These are phyloP conservation scores for Chalciporus sp. DNA, from an alignment of 1,284 basidiomycete species.

Conservation along the genomic window DNA sequence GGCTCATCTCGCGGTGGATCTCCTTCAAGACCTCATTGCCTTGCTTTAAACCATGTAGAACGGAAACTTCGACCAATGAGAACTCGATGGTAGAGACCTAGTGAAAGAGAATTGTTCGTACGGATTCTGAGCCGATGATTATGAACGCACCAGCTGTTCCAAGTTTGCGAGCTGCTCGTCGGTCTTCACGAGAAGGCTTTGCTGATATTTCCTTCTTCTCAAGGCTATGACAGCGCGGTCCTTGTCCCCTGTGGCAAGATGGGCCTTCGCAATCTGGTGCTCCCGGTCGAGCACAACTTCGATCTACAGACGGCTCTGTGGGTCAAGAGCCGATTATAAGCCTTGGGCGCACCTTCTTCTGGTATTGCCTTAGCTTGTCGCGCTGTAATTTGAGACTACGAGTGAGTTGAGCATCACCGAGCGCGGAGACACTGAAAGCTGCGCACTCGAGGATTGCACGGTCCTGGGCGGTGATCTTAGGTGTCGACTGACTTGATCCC, in stretches of 20 bases:
- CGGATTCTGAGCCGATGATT: neutral
- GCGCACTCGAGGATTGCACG: conserved; percentile 91
- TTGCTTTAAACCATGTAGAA: conserved; percentile 90
- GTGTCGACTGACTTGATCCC: conserved; percentile 77
- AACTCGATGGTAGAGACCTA: conserved; percentile 97
- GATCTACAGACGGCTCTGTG: conserved; percentile 55
- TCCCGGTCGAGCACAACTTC: conserved; percentile 87
- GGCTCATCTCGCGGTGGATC: conserved; percentile 91
- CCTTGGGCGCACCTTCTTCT: conserved; percentile 73
- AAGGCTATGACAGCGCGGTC: conserved; percentile 86
- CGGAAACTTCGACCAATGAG: conserved; percentile 90
- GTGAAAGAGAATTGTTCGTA: neutral
- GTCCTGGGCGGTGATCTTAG: conserved; percentile 93
- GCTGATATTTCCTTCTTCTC: conserved; percentile 91
- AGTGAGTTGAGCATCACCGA: conserved; percentile 24
- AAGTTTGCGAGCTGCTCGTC: conserved; percentile 89
- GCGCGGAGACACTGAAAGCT: conserved; percentile 15
- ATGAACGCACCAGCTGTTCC: conserved; percentile 78
- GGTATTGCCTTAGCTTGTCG: conserved; percentile 94
- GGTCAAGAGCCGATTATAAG: conserved; percentile 1
- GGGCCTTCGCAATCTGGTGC: conserved; percentile 84
- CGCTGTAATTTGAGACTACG: conserved; percentile 88
- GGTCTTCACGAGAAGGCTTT: conserved; percentile 84
- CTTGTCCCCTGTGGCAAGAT: conserved; percentile 82
- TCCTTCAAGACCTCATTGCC: conserved; percentile 92